phyloP scores from a whole-genome alignment of 192 early-diverging fungal genomes.

The Dispira parvispora region DNA sequence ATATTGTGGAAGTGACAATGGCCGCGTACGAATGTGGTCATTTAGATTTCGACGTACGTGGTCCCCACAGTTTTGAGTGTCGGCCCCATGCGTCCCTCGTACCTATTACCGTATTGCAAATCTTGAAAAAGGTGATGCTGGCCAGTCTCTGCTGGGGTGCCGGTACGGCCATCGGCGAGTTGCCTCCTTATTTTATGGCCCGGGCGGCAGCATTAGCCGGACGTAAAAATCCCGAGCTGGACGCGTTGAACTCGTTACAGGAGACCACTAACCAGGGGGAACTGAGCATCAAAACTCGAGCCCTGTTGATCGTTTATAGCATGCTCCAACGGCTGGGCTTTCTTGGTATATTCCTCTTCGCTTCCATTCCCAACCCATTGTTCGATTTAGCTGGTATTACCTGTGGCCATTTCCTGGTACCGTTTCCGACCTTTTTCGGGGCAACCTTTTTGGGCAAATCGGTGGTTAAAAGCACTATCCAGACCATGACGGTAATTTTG shows the following conservation, averaged over 20 bases:
- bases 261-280: constrained; percentile 14
- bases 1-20: constrained; percentile 79
- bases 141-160: constrained; percentile 87
- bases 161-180: constrained; percentile 82
- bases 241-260: constrained; percentile 20
- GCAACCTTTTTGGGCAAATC: constrained; percentile 93
- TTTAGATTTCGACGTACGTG: constrained; percentile 53
- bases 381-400: constrained; percentile 95
- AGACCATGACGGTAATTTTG: constrained; percentile 63
- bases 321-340: constrained; percentile 69
- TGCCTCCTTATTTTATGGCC: constrained; percentile 91
- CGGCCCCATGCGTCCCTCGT: background rate
- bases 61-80: constrained; percentile 35
- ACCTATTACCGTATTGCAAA: constrained; percentile 33
- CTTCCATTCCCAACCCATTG: constrained; percentile 92
- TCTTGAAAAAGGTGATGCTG: constrained; percentile 50
- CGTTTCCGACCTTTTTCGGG: constrained; percentile 89
- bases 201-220: constrained; percentile 50
- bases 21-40: constrained; percentile 67
- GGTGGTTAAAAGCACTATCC: constrained; percentile 68
- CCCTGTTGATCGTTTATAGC: constrained; percentile 45
- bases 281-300: constrained; percentile 47
- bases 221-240: constrained; percentile 29
- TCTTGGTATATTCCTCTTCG: constrained; percentile 77
- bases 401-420: constrained; percentile 80